Percentiles rank a stretch among this genome's conserved stretches.
These are phyloP conservation scores for Neurospora sp. DNA, from an alignment of 495 filamentous ascomycete species.

Conservation along the genomic window DNA sequence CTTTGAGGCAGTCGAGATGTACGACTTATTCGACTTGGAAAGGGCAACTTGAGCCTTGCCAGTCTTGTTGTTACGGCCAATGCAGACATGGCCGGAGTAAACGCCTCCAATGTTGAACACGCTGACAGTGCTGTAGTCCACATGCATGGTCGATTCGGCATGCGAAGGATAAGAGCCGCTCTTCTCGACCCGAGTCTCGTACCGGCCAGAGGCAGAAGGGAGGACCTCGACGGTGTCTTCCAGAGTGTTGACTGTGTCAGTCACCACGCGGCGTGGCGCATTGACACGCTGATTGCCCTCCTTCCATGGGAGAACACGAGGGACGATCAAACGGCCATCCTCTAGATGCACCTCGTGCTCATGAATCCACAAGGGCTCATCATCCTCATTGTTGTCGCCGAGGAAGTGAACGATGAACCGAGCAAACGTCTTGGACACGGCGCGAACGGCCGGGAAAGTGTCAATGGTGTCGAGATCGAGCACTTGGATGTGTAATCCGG, in stretches of 20 bases:
- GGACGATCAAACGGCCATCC: conserved; percentile 19
- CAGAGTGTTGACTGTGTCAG: conserved; percentile 20
- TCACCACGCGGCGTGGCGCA: conserved; percentile 26
- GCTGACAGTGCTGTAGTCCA: conserved; percentile 29
- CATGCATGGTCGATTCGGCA: conserved; percentile 13
- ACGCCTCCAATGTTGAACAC: conserved; percentile 8
- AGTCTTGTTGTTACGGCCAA: conserved; percentile 18
- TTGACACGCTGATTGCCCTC: conserved; percentile 27
- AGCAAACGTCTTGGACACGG: conserved; percentile 19
- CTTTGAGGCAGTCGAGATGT: neutral
- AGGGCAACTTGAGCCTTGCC: conserved; percentile 19
- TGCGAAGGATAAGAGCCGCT: neutral
- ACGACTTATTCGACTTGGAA: conserved; percentile 23
- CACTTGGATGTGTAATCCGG: conserved; percentile 27
- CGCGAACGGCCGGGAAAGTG: neutral
- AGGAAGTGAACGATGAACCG: conserved; percentile 9
- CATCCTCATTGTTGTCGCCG: neutral
- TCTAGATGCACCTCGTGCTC: conserved; percentile 32
- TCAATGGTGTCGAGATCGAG: conserved; percentile 28
- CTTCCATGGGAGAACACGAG: conserved; percentile 30
- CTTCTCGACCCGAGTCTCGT: conserved; percentile 6
- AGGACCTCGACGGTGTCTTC: conserved; percentile 18
- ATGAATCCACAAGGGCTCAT: conserved; percentile 15
- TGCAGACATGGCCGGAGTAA: conserved; percentile 15
- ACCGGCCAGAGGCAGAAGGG: conserved; percentile 3